These are phyloP conservation scores for Mycena vulgaris DNA, from an alignment of 768 basidiomycete genomes.

Conservation along the genomic window DNA sequence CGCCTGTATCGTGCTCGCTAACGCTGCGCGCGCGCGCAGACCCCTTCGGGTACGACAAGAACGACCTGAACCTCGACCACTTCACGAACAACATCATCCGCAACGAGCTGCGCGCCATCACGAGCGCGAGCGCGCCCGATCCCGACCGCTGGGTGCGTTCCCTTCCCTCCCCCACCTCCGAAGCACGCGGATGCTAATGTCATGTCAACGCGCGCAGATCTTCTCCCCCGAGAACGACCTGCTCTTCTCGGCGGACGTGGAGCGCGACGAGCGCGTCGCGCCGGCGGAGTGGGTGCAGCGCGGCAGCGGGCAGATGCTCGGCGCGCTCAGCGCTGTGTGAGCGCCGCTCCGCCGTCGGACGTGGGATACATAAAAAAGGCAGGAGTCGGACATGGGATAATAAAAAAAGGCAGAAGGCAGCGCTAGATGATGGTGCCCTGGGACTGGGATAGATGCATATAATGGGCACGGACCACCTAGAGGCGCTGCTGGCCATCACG, in stretches of 20 bases:
- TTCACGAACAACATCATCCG: slow-evolving; percentile 81
- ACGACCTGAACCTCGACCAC: slow-evolving; percentile 81
- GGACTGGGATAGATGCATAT: too few species aligned
- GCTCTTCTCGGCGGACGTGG: slow-evolving; percentile 57
- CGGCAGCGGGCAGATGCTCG: slow-evolving; percentile 63
- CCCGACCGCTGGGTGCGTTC: slow-evolving; percentile 62
- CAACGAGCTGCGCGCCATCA: slow-evolving; percentile 75
- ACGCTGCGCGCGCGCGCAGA: slow-evolving; percentile 48
- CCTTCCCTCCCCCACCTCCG: background rate
- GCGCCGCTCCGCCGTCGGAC: too few species aligned
- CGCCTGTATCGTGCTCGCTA: slow-evolving; percentile 13
- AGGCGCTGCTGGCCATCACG: too few species aligned
- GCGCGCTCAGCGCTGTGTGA: slow-evolving; percentile 46
- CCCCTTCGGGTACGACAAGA: slow-evolving; percentile 80
- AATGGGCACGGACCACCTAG: too few species aligned
- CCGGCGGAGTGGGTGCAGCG: slow-evolving; percentile 73
- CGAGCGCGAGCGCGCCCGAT: slow-evolving; percentile 72
- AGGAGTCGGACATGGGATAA: too few species aligned
- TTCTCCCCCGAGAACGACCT: slow-evolving; percentile 74
- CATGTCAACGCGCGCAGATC: slow-evolving; percentile 49
- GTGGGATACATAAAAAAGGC: too few species aligned
- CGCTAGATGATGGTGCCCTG: too few species aligned
- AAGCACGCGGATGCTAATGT: background rate
- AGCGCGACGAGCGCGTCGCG: slow-evolving; percentile 57
- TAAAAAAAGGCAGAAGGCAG: too few species aligned